Conservation (phyloP, 495 filamentous ascomycete species). For the Gamarada debralockiae region DNA sequence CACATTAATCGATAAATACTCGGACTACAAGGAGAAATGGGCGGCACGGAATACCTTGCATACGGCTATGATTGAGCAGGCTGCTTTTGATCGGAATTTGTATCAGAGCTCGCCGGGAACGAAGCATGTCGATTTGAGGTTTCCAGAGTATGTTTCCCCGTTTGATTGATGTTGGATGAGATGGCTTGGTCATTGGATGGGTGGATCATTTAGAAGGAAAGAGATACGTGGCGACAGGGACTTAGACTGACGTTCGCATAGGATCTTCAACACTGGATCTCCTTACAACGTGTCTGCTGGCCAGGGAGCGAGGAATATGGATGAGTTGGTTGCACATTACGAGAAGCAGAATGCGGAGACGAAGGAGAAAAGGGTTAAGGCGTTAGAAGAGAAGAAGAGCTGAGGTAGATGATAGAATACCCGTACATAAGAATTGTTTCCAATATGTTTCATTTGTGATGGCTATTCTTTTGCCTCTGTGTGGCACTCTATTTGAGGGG, state of each 20-base stretch:
- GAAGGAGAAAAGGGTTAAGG: conserved; percentile 36
- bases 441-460: not conserved
- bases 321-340: conserved; percentile 59
- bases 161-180: not conserved
- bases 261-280: conserved; percentile 55
- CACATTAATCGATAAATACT: conserved; percentile 53
- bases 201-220: not conserved
- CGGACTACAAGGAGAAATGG: conserved; percentile 42
- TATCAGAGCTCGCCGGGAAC: conserved; percentile 51
- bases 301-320: conserved; percentile 50
- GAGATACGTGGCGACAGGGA: not conserved
- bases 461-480: not conserved
- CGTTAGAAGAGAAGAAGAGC: conserved; percentile 15
- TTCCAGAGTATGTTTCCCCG: conserved; percentile 61
- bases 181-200: not conserved
- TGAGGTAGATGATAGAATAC: conserved; percentile 18
- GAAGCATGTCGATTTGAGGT: conserved; percentile 49
- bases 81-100: conserved; percentile 62
- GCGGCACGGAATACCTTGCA: conserved; percentile 60
- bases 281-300: conserved; percentile 64
- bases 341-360: conserved; percentile 50
- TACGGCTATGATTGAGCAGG: conserved; percentile 63
- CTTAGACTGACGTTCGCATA: too few relatives aligned
- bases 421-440: conserved; percentile 22
- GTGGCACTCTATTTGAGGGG: too few relatives aligned